Base-by-base conservation (phyloP, 805 yeast genomes). In the Candida vartiovaarae region DNA sequence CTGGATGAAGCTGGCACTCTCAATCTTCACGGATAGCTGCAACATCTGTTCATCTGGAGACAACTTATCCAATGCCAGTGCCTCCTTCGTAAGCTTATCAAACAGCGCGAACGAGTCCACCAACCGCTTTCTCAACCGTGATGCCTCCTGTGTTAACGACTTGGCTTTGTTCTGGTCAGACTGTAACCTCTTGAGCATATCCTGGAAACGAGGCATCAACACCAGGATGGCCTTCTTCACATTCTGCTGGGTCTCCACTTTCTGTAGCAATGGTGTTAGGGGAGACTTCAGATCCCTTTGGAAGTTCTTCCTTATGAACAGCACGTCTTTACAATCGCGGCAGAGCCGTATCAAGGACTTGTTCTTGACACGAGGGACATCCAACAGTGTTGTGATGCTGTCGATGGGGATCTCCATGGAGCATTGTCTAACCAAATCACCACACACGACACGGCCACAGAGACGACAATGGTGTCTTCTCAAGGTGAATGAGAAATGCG, bases 391-490 rank as follows among this genome's bases (percentile, higher is more conserved):
- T 15, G 53, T 35, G 28, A 66, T 45, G 7, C 46, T 46, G 23
- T 40, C 59, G 2, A 82, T 52, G 0, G 86, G 86, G 0, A 87
- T 81, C 43, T 78, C 77, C 57, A 80, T 76, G 0, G 96, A 88
- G 60, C 99, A 91, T 10, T 67, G 80, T 7, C 68, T 73, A 39
- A 47, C 64, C 41, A 61, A 53, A 51, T 80, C 82, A 26, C 83
- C 95, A 64, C 97, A 91, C 0, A 88, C 86, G 2, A 84, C 76
- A 27, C 63, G 57, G 0, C 98, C 98, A 66, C 99, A 91, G 26
- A 89, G 61, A 32, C 98, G 67, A 61, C 99, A 93, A 60, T 91
- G 99, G 59, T 93, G 98, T 51, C 83, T 86, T 40, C 97, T 66
- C 25, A 75, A 52, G 0, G 78, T 58, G 36, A 84, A 63, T 8